Base-by-base conservation (phyloP, 306 rosid species). In the Corylus avellana region DNA sequence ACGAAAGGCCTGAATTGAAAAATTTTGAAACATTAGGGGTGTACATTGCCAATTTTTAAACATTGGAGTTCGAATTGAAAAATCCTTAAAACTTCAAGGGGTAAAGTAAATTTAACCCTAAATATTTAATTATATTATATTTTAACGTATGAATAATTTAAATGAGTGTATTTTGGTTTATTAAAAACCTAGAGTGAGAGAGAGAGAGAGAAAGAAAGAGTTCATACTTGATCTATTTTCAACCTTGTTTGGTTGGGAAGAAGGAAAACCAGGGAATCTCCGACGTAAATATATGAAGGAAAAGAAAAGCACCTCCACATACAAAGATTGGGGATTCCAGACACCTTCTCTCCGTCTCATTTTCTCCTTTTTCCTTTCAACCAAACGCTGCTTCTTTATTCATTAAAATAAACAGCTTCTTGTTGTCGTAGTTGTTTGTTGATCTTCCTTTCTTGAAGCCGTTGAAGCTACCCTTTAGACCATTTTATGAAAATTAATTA, bases 241-340 rank as follows among this genome's bases (percentile, higher is more conserved):
- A 32, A 32, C 35, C 35, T 32, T 2, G 35, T 16, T 22, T 58
- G 53, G 68, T 25, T 58, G 59, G 53, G 50, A 75, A 73, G 57
- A 63, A 64, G 76, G 70, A 11, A 53, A 75, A 59, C 77, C 53
- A 39, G 48, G 69, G 67, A 77, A 80, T 81, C 74, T 75, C 55
- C 53, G 7, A 14, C 17, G 32, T 4, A 7, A 39, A 47, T 57
- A 74, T 25, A 53, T 46, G 62, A 73, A 80, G 74, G 74, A 55
- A 81, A 74, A 79, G 84, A 78, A 85, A 84, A 82, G 78, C 77
- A 85, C 83, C 85, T 77, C 77, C 53, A 27, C 63, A 48, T 39
- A 14, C 47, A 22, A 42, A 44, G 32, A 37, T 58, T 47, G 71
- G 59, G 72, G 84, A 78, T 81, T 84, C 88, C 87, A 80, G 63